Evolutionary conservation across 2,329 filamentous ascomycete genomes (phyloP), one percentile per base, ranked within the genome.

Genomic region (Pyricularia pennisetigena): DNA sequence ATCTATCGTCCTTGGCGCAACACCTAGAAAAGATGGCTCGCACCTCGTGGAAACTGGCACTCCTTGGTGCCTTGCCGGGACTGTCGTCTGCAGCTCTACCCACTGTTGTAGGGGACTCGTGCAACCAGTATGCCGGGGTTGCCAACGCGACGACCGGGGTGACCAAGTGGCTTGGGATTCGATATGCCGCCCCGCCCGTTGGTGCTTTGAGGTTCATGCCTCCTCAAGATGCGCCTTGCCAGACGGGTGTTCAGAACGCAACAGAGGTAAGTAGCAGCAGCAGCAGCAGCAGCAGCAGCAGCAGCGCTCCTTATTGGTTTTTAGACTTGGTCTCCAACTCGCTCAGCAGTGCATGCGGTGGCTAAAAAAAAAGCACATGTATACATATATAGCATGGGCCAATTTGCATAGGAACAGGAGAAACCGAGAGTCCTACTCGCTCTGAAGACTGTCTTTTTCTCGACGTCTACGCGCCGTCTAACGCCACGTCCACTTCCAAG

Each of bases 401-500:
- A 1, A 72, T 72, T 59, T 77, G 79, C 67, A 71, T 79, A 62
- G 73, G 66, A 5, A 79, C 79, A 2, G 72, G 72, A 10, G 32
- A 62, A 23, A 24, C 68, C 2, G 70, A 72, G 7, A 72, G 74
- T 59, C 74, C 74, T 5, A 73, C 69, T 23, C 77, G 72, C 3
- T 82, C 79, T 0, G 89, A 91, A 73, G 89, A 91, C 72, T 94
- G 91, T 74, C 82, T 94, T 1, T 90, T 89, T 71, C 79, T 92
- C 10, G 84, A 89, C 68, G 81, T 89, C 7, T 88, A 85, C 72
- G 86, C 88, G 0, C 87, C 90, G 0, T 83, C 78, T 0, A 75
- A 76, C 49, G 78, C 79, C 1, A 82, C 79, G 10, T 62, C 68
- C 0, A 68, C 72, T 7, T 80, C 80, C 0, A 82, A 82, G 69